Base-by-base conservation (phyloP, 345 rosid species). In the Noccaea bulbosa region DNA sequence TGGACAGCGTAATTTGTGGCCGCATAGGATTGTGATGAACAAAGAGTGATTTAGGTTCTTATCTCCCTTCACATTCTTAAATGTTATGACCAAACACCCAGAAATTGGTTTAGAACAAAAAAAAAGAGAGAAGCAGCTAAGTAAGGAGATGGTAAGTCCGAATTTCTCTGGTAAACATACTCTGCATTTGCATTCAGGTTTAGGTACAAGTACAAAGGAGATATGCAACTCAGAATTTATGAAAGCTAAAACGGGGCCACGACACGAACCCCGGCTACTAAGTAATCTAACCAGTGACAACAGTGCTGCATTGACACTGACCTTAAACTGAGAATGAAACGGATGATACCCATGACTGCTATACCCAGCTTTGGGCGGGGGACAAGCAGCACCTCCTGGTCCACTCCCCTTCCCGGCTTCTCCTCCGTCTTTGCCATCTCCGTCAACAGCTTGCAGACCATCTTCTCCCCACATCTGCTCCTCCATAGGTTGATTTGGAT, bases 271-370 rank as follows among this genome's bases (percentile, higher is more conserved):
- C 59, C 37, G 65, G 70, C 17, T 40, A 74, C 46, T 12, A 72
- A n/a, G 52, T 35, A 74, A 71, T 60, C 76, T 65, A 72, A 50
- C 49, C 76, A 69, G 75, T 69, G 79, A 63, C 70, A 69, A 75
- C 79, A 72, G 49, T 70, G 81, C 47, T 54, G 64, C 75, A 78
- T 70, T 65, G 81, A 77, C 83, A 90, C 99, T 92, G 87, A 95
- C 99, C 99, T 95, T 95, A 82, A 83, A 95, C 95, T 92, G 97
- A 80, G 97, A 88, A 88, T 92, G 98, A 90, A 87, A 92, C 27
- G 96, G 90, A 71, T 86, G 96, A 84, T 84, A 94, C 76, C 84
- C 93, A 74, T 89, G 95, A 77, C 71, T 80, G 91, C 85, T 86
- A 84, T 84, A 91, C 63, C 90, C 97, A 80, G 86, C 67, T 81